These are phyloP conservation scores for Helotiales sp. DNA, from an alignment of 2,329 filamentous ascomycete genomes.

Conservation along the genomic window DNA sequence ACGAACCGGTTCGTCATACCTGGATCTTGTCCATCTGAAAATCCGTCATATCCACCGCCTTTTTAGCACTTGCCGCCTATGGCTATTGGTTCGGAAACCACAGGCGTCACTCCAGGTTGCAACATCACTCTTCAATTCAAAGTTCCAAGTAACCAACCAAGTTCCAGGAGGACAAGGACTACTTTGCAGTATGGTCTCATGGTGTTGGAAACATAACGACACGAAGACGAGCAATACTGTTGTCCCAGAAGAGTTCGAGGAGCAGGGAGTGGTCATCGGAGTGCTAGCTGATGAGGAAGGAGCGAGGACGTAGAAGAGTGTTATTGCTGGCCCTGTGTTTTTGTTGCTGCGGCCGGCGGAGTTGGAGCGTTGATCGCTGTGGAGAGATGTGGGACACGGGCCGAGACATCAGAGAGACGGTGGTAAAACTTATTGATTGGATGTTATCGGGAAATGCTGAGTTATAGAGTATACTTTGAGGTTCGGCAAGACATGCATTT, in stretches of 20 bases:
- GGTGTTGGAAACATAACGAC: conserved; percentile 38
- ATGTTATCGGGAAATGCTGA: no score
- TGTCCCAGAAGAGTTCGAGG: conserved; percentile 39
- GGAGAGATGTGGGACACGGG: background rate
- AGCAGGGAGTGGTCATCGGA: conserved; percentile 39
- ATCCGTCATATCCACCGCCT: conserved; percentile 40
- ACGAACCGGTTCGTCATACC: conserved; percentile 37
- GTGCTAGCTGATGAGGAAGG: conserved; percentile 39
- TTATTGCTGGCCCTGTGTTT: conserved; percentile 41
- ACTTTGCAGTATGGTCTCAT: conserved; percentile 44
- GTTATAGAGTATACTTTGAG: background rate
- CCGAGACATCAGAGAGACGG: no score
- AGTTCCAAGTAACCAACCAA: conserved; percentile 27
- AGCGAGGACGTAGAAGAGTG: conserved; percentile 39
- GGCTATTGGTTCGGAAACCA: conserved; percentile 26
- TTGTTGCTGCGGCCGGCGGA: conserved; percentile 38
- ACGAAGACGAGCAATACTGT: conserved; percentile 35
- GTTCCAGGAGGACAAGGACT: conserved; percentile 31
- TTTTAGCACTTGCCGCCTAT: conserved; percentile 38
- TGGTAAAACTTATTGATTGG: no score
- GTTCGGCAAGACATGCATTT: background rate
- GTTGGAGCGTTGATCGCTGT: background rate
- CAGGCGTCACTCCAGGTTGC: conserved; percentile 34
- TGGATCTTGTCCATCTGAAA: conserved; percentile 38
- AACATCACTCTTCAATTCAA: conserved; percentile 35